Percentiles rank a stretch among this genome's conserved stretches.
These are phyloP conservation scores for Neonectria sp. DNA, from an alignment of 2,329 filamentous ascomycete genomes.

Conservation along the genomic window DNA sequence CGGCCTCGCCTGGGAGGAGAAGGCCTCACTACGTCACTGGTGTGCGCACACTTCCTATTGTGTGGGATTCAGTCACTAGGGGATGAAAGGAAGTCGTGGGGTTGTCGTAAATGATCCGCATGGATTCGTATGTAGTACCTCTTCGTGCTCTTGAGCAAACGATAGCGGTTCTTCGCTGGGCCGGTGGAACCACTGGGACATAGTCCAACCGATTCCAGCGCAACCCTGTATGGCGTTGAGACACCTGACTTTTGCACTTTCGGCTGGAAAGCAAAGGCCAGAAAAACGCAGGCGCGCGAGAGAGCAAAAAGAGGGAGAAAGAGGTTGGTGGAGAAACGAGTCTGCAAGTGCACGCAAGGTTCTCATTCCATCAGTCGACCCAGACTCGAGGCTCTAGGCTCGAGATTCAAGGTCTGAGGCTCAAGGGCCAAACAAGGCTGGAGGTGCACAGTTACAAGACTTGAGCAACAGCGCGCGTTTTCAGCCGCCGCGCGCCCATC, in stretches of 20 bases:
- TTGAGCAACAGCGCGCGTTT: slow-evolving; percentile 14
- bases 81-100: slow-evolving; percentile 30
- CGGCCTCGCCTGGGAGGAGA: background rate
- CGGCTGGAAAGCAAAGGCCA: slow-evolving; percentile 26
- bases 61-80: slow-evolving; percentile 23
- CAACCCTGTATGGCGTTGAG: slow-evolving; percentile 32
- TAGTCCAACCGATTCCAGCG: slow-evolving; percentile 41
- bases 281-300: slow-evolving; percentile 7
- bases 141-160: slow-evolving; percentile 35
- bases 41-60: slow-evolving; percentile 12
- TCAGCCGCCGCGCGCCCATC: background rate
- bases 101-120: slow-evolving; percentile 54
- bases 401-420: slow-evolving; percentile 14
- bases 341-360: slow-evolving; percentile 48
- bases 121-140: slow-evolving; percentile 56
- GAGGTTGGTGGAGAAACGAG: slow-evolving; percentile 30
- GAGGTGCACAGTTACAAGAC: slow-evolving; percentile 11
- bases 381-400: slow-evolving; percentile 14
- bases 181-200: slow-evolving; percentile 41
- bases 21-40: slow-evolving; percentile 10
- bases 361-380: slow-evolving; percentile 19
- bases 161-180: slow-evolving; percentile 33
- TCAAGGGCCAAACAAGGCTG: slow-evolving; percentile 10
- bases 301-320: slow-evolving; percentile 18
- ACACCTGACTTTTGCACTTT: slow-evolving; percentile 38